phyloP scores from a whole-genome alignment of 352 stramenopile species.

The Phytopythium cucurbitacearum region DNA sequence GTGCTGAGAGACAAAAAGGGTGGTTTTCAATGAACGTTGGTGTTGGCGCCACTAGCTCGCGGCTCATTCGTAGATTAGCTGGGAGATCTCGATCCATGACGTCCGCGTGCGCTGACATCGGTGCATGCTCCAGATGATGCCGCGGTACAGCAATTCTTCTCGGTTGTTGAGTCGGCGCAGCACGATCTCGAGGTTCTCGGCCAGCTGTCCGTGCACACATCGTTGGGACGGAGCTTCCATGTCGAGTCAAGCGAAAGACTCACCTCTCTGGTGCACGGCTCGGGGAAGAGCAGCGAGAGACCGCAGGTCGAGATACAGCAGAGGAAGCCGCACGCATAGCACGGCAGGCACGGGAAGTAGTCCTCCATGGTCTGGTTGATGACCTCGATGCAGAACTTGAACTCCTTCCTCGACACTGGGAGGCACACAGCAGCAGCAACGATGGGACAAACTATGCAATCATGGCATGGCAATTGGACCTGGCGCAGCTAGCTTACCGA shows the following conservation, averaged over 20 bases:
- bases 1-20: too few species aligned
- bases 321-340: slow-evolving; percentile 63
- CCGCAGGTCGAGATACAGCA: slow-evolving; percentile 62
- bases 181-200: slow-evolving; percentile 57
- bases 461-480: background rate
- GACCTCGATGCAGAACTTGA: slow-evolving; percentile 70
- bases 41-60: too few species aligned
- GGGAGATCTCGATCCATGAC: slow-evolving; percentile 74
- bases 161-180: slow-evolving; percentile 60
- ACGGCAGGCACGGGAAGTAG: slow-evolving; percentile 70
- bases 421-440: slow-evolving; percentile 1
- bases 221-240: background rate
- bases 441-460: background rate
- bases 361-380: slow-evolving; percentile 75
- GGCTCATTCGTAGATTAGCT: slow-evolving; percentile 35
- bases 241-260: background rate
- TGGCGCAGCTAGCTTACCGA: slow-evolving; percentile 29
- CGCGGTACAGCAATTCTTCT: slow-evolving; percentile 66
- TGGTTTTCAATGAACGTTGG: too few species aligned
- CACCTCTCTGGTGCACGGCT: slow-evolving; percentile 72
- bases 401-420: slow-evolving; percentile 65
- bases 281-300: slow-evolving; percentile 48
- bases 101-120: slow-evolving; percentile 35
- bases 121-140: slow-evolving; percentile 55
- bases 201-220: slow-evolving; percentile 28